These are phyloP conservation scores for Ascochyta lentis DNA, from an alignment of 2,329 filamentous ascomycete species.

Conservation along the genomic window DNA sequence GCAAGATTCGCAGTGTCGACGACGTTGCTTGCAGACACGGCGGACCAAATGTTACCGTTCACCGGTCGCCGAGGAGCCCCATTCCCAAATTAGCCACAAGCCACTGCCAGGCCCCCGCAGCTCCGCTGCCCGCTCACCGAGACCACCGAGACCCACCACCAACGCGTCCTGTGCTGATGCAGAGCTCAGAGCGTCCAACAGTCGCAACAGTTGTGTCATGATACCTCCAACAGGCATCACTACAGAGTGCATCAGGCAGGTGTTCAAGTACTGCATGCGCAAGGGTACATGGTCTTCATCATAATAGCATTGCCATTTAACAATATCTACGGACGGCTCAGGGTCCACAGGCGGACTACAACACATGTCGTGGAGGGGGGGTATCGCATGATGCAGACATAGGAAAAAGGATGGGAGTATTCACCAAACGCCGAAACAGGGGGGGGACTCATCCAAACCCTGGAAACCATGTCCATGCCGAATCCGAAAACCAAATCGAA, in stretches of 20 bases:
- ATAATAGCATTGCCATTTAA: conserved; percentile 13
- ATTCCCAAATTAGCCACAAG: conserved; percentile 33
- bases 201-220: not conserved
- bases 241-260: too few species aligned
- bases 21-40: conserved; percentile 15
- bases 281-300: not conserved
- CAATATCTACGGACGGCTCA: conserved; percentile 12
- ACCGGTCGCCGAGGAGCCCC: conserved; percentile 28
- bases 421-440: conserved; percentile 26
- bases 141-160: conserved; percentile 23
- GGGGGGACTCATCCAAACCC: conserved; percentile 5
- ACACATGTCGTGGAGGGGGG: conserved; percentile 26
- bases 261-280: not conserved
- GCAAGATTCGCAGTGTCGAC: conserved; percentile 22
- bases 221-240: too few species aligned
- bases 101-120: conserved; percentile 21
- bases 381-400: conserved; percentile 30
- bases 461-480: conserved; percentile 32
- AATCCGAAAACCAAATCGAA: conserved; percentile 11
- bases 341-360: conserved; percentile 19
- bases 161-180: not conserved
- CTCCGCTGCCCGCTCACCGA: conserved; percentile 16
- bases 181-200: not conserved
- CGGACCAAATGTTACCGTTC: conserved; percentile 21
- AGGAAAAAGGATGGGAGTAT: conserved; percentile 8